Evolutionary conservation across 2,329 filamentous ascomycete species (phyloP).

Genomic region (Fusarium sp.): DNA sequence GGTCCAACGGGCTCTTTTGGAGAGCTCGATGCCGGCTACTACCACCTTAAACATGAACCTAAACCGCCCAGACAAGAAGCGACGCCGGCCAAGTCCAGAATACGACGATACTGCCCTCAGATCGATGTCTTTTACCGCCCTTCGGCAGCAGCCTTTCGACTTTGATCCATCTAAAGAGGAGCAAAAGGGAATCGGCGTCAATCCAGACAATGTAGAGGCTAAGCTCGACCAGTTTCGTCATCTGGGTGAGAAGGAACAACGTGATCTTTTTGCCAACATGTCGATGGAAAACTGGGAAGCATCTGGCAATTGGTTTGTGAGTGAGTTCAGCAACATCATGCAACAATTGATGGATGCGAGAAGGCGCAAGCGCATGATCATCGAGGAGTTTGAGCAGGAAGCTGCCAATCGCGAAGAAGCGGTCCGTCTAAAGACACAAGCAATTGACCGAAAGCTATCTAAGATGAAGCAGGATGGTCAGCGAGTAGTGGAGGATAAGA

Average conservation of each 20-base stretch:
- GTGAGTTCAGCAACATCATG: slow-evolving; percentile 63
- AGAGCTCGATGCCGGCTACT: slow-evolving; percentile 42
- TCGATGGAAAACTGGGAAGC: slow-evolving; percentile 67
- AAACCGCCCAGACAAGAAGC: slow-evolving; percentile 50
- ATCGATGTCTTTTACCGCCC: slow-evolving; percentile 63
- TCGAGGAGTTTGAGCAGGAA: slow-evolving; percentile 65
- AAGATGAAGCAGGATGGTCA: slow-evolving; percentile 68
- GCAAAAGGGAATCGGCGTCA: slow-evolving; percentile 50
- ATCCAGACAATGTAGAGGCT: slow-evolving; percentile 57
- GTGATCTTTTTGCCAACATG: slow-evolving; percentile 64
- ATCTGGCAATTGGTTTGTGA: slow-evolving; percentile 69
- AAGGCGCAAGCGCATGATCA: slow-evolving; percentile 60
- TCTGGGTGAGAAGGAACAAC: slow-evolving; percentile 59
- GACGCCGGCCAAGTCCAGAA: slow-evolving; percentile 60
- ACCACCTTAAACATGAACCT: slow-evolving; percentile 11
- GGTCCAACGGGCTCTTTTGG: slow-evolving; percentile 34
- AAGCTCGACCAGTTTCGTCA: slow-evolving; percentile 63
- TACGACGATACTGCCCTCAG: slow-evolving; percentile 68
- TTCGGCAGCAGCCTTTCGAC: slow-evolving; percentile 66
- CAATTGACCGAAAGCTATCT: slow-evolving; percentile 65
- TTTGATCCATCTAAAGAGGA: slow-evolving; percentile 63
- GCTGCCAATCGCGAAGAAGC: slow-evolving; percentile 65
- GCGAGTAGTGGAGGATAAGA: slow-evolving; percentile 62
- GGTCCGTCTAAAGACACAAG: slow-evolving; percentile 63
- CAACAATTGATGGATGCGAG: slow-evolving; percentile 60